Evolutionary conservation across 306 rosid species (phyloP).

Genomic region (Abrus precatorius): DNA sequence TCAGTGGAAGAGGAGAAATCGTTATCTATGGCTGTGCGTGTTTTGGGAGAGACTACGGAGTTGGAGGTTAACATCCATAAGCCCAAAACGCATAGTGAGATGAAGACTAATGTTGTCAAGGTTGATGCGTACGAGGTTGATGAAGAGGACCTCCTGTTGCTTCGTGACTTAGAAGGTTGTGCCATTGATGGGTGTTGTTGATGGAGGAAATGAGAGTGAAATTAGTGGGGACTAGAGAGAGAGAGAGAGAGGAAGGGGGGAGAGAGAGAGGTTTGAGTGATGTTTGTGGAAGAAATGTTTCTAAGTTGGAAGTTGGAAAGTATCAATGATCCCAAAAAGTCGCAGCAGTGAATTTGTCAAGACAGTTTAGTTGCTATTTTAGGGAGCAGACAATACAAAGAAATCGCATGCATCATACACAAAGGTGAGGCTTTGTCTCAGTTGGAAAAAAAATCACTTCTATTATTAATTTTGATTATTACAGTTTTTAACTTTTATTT

Average conservation of each 20-base stretch:
- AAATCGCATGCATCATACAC: not conserved
- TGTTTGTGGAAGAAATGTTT: conserved; percentile 5
- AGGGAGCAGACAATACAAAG: not conserved
- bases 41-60: conserved; percentile 48
- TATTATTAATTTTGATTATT: no score
- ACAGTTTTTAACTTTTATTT: no score
- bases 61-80: conserved; percentile 75
- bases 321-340: conserved; percentile 72
- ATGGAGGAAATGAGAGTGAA: conserved; percentile 20
- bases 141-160: conserved; percentile 59
- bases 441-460: not conserved
- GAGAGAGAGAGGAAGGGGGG: conserved; percentile 5
- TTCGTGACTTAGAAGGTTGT: conserved; percentile 57
- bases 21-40: conserved; percentile 33
- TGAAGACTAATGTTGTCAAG: conserved; percentile 60
- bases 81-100: conserved; percentile 72
- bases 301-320: conserved; percentile 56
- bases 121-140: conserved; percentile 71
- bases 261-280: no score
- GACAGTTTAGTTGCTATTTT: conserved; percentile 27
- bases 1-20: conserved; percentile 24
- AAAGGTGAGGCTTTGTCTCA: not conserved
- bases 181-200: conserved; percentile 56
- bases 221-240: not conserved
- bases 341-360: conserved; percentile 60